Evolutionary conservation across 2,329 filamentous ascomycete species (phyloP), one percentile per base, ranked within the genome.

Genomic region (Lachnellula occidentalis): DNA sequence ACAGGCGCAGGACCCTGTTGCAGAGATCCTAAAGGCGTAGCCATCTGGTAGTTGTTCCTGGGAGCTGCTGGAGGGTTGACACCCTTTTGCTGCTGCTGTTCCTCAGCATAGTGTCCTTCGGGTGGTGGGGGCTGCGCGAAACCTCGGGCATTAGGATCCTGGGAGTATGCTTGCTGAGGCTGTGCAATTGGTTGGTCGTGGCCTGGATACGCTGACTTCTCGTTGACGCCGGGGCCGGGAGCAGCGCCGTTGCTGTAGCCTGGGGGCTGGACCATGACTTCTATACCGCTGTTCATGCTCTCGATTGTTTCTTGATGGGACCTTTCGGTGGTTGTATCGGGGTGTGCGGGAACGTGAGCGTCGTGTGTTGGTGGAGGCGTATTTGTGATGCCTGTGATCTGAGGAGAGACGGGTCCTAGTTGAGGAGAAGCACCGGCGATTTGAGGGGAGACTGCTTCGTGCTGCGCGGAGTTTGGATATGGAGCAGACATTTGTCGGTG

Each of bases 1-100:
- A 64, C 58, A 2, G 55, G 48, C 12, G 51, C 46, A 14, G 60
- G 53, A 15, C 54, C 56, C 6, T 54, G 27, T 46, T 61, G 58
- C n/a, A 65, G 41, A 4, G 45, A 12, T 7, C 17, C 27, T 24
- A 58, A 39, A 1, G 61, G 59, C 6, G 53, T 58, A 4, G 58
- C 61, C 7, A 45, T 58, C 22, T 54, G 43, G 19, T 58, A 63
- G 19, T 53, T 53, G 34, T 48, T 55, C 24, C 34, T 46, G 6
- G 48, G 31, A 9, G 48, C 24, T 27, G 12, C 43, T 21, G 19
- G 9, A 14, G 17, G 6, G 3, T 46, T 3, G n/a, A 1, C n/a
- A 8, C 12, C 17, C 12, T 21, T 42, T 34, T 15, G 37, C n/a
- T 50, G 36, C 17, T 48, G 54, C 3, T 46, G 21, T 15, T 21